phyloP scores from a whole-genome alignment of 768 basidiomycete genomes.

The Lyophyllum decastes region DNA sequence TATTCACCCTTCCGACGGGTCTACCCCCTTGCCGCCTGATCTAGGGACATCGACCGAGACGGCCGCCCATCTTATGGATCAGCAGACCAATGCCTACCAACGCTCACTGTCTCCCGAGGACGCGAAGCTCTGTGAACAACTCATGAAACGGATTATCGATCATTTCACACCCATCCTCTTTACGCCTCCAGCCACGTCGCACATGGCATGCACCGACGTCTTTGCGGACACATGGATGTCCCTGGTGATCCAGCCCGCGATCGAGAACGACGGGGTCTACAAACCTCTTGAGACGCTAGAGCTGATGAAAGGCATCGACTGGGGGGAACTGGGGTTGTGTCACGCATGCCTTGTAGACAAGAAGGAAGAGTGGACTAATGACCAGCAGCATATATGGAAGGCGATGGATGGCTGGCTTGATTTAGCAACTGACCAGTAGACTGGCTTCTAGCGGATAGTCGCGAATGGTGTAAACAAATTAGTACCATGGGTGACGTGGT shows the following conservation, averaged over 20 bases:
- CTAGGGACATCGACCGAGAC: slow-evolving; percentile 12
- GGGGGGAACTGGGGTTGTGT: slow-evolving; percentile 62
- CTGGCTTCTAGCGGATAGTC: too few relatives aligned
- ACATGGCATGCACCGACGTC: slow-evolving; percentile 74
- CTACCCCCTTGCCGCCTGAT: neutral
- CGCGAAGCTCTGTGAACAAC: slow-evolving; percentile 42
- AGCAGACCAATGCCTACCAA: slow-evolving; percentile 4
- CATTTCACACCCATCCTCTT: slow-evolving; percentile 76
- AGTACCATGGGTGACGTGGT: too few relatives aligned
- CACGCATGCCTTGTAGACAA: slow-evolving; percentile 57
- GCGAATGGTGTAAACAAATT: too few relatives aligned
- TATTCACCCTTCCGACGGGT: slow-evolving; percentile 5
- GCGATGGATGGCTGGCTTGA: slow-evolving; percentile 61
- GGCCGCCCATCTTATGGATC: neutral
- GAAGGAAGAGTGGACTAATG: slow-evolving; percentile 63
- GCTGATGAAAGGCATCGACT: slow-evolving; percentile 56
- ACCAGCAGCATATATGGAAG: slow-evolving; percentile 61
- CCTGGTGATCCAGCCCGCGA: slow-evolving; percentile 66
- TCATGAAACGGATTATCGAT: slow-evolving; percentile 57
- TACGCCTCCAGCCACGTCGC: slow-evolving; percentile 65
- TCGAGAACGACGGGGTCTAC: slow-evolving; percentile 62
- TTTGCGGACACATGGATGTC: slow-evolving; percentile 75
- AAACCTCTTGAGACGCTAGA: slow-evolving; percentile 74
- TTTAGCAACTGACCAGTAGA: neutral
- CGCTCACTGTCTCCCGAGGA: slow-evolving; percentile 30